Evolutionary conservation across 2,329 filamentous ascomycete species (phyloP).

Genomic region (Fusarium sp.): DNA sequence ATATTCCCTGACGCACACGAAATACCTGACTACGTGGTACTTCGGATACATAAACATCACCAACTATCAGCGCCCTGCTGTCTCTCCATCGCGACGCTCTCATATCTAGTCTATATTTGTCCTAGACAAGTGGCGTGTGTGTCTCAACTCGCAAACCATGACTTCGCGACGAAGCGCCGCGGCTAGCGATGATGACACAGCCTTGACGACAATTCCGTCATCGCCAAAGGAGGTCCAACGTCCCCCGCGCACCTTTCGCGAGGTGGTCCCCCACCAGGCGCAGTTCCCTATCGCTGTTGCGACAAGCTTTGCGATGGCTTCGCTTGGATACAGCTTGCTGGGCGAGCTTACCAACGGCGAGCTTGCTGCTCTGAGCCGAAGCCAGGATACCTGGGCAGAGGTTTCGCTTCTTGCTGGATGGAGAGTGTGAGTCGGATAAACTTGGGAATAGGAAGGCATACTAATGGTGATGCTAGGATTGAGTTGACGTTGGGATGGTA

Average conservation of each 20-base stretch:
- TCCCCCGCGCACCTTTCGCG: constrained; percentile 25
- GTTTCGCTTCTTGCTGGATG: constrained; percentile 63
- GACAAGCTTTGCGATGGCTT: constrained; percentile 69
- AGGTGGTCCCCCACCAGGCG: constrained; percentile 52
- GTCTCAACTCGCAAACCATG: constrained; percentile 21
- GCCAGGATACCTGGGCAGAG: constrained; percentile 69
- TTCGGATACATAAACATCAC: not conserved
- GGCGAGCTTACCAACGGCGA: constrained; percentile 70
- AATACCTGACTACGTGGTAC: not conserved
- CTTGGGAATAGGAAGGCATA: not conserved
- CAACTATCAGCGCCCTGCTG: not conserved
- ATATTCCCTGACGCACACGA: constrained; percentile 4
- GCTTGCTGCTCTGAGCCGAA: constrained; percentile 72
- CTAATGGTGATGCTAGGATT: constrained; percentile 55
- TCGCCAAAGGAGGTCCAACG: constrained; percentile 9
- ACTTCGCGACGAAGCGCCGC: constrained; percentile 38
- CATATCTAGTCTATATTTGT: not conserved
- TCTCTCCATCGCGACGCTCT: constrained; percentile 10
- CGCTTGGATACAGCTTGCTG: constrained; percentile 70
- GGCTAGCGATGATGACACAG: constrained; percentile 29
- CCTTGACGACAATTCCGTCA: constrained; percentile 22
- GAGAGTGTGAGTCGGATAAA: constrained; percentile 61
- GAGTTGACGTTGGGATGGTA: constrained; percentile 80
- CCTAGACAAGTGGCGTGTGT: constrained; percentile 9
- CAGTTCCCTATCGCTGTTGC: constrained; percentile 63